Percentiles rank a stretch among this genome's conserved stretches.
phyloP scores from a whole-genome alignment of 257 asterid genomes.

The Thymus mandschuricus region DNA sequence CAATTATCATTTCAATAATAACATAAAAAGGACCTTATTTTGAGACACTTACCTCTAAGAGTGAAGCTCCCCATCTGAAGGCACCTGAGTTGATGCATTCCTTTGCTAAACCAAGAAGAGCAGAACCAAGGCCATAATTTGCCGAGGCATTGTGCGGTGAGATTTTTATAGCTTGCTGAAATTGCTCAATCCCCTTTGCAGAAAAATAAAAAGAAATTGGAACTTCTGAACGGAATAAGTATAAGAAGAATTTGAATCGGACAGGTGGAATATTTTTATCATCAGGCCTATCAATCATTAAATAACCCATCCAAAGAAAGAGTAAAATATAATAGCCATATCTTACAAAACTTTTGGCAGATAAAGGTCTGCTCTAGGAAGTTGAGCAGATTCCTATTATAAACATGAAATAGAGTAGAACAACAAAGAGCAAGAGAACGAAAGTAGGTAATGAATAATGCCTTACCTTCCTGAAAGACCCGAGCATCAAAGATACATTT shows the following conservation, averaged over 20 bases:
- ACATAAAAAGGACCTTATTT: conserved; percentile 25
- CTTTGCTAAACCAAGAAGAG: conserved; percentile 83
- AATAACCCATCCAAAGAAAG: conserved; percentile 20
- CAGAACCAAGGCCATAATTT: conserved; percentile 88
- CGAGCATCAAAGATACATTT: conserved; percentile 83
- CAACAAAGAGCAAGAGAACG: background rate
- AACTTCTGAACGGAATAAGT: conserved; percentile 21
- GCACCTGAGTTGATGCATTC: conserved; percentile 82
- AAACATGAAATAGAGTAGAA: conserved; percentile 17
- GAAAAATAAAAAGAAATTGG: conserved; percentile 8
- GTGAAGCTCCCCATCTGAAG: conserved; percentile 87
- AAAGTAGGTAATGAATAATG: conserved; percentile 14
- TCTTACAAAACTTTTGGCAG: conserved; percentile 4
- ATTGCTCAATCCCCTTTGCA: conserved; percentile 80
- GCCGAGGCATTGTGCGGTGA: conserved; percentile 79
- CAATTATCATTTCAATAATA: conserved; percentile 27
- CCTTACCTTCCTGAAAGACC: conserved; percentile 74
- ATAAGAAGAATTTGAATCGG: background rate
- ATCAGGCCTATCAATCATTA: background rate
- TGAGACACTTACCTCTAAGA: conserved; percentile 72
- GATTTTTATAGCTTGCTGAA: conserved; percentile 66
- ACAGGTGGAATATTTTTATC: conserved; percentile 2
- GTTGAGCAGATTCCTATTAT: conserved; percentile 18
- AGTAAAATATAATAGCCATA: conserved; percentile 5
- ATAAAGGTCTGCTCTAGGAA: conserved; percentile 15